These are phyloP conservation scores for Cryoendolithus antarcticus DNA, from an alignment of 2,329 filamentous ascomycete species.

Conservation along the genomic window DNA sequence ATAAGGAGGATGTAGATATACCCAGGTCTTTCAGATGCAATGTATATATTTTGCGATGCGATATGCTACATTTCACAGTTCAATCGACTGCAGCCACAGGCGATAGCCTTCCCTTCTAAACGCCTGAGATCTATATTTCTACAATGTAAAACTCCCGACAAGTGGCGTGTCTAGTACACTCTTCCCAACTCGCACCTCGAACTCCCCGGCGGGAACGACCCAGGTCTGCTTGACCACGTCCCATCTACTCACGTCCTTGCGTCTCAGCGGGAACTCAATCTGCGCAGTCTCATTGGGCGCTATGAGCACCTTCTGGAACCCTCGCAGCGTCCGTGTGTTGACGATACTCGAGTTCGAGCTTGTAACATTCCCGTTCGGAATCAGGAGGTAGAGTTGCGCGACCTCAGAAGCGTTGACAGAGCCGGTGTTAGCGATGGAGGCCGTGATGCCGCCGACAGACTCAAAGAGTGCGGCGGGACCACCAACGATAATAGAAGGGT, in stretches of 20 bases:
- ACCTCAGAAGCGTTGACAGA: conserved; percentile 38
- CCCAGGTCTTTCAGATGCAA: too few relatives aligned
- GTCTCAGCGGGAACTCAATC: conserved; percentile 26
- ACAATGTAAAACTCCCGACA: conserved; percentile 11
- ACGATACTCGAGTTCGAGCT: conserved; percentile 44
- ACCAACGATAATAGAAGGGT: conserved; percentile 12
- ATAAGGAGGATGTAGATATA: conserved; percentile 64
- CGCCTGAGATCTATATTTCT: too few relatives aligned
- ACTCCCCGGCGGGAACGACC: conserved; percentile 34
- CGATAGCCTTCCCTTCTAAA: too few relatives aligned
- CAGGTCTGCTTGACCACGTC: conserved; percentile 37
- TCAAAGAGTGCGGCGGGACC: conserved; percentile 33
- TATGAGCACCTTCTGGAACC: conserved; percentile 22
- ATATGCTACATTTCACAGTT: too few relatives aligned
- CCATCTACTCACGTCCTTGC: conserved; percentile 39
- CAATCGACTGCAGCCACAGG: too few relatives aligned
- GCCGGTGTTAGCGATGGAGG: conserved; percentile 41
- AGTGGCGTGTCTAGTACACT: conserved; percentile 23
- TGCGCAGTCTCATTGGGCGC: conserved; percentile 18
- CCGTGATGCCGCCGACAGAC: conserved; percentile 35
- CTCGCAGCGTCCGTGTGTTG: conserved; percentile 19
- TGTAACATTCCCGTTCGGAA: conserved; percentile 28
- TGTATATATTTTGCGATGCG: too few relatives aligned
- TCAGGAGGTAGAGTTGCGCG: conserved; percentile 33
- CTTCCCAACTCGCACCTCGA: conserved; percentile 35